Base-by-base conservation (phyloP, 495 filamentous ascomycete species). In the Hypoxylon lienhwacheense region DNA sequence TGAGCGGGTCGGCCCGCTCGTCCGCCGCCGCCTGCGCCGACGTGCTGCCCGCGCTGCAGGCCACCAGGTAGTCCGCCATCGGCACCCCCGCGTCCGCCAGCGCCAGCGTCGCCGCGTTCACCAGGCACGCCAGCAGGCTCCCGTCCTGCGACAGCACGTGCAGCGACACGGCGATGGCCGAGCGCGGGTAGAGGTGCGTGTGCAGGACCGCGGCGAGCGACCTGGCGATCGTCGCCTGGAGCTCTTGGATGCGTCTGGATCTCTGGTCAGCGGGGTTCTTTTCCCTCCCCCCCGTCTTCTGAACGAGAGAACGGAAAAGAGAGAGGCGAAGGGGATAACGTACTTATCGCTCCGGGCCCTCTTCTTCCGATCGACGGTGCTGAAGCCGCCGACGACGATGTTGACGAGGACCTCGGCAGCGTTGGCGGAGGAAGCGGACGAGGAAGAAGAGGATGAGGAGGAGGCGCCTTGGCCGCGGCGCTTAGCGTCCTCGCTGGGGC, bases 21-120 rank as follows among this genome's bases (percentile, higher is more conserved):
- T 88, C 86, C 28, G 75, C 74, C n/a, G 80, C 77, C 11, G 76
- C 77, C 26, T 84, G 84, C 14, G 81, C 81, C 0, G 77, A 80
- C 7, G 88, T 90, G 59, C 86, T 86, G 11, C 90, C 93, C 0
- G 87, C 84, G 7, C 90, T 95, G 69, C 89, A 95, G 7, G 90
- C 90, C n/a, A 80, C 81, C 0, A 97, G 77, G 62, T 96, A 91
- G 62, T 93, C 90, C 2, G 80, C 78, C 90, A 97, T 97, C 26
- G 95, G 93, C 19, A 99, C 82, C 21, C 93, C 93, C 2, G 95
- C 95, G 65, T 97, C 93, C 37, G 97, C 84, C 15, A 96, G 83
- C 0, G 95, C 93, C 8, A 99, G 81, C 0, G 92, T 97, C 0
- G 88, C 85, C 7, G 93, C 95, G 61, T 99, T 99, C 58, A 97